These are phyloP conservation scores for Rubus idaeus DNA, from an alignment of 306 rosid species.

Conservation along the genomic window DNA sequence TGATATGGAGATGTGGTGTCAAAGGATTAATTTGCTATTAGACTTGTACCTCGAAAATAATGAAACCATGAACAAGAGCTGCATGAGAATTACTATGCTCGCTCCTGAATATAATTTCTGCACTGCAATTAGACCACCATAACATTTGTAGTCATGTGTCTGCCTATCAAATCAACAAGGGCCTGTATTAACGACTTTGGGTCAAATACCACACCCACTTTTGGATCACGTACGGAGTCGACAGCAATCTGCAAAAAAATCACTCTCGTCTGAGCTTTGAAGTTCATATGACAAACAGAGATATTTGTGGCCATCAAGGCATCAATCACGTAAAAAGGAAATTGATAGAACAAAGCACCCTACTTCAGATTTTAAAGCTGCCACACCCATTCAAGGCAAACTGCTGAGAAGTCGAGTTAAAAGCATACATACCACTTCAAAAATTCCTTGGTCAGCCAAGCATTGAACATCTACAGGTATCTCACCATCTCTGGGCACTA, in stretches of 20 bases:
- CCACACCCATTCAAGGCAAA: background rate
- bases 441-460: slow-evolving; percentile 74
- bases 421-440: slow-evolving; percentile 67
- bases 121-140: slow-evolving; percentile 22
- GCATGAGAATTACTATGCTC: slow-evolving; percentile 16
- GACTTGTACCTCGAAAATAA: slow-evolving; percentile 27
- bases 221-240: slow-evolving; percentile 66
- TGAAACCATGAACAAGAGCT: slow-evolving; percentile 22
- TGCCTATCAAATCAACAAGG: slow-evolving; percentile 54
- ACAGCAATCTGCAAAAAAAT: slow-evolving; percentile 59
- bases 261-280: slow-evolving; percentile 11
- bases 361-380: background rate
- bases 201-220: slow-evolving; percentile 73
- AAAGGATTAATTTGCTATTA: slow-evolving; percentile 8
- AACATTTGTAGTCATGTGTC: slow-evolving; percentile 36
- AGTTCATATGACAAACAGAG: background rate
- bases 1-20: background rate
- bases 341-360: background rate
- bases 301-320: background rate
- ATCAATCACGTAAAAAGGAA: background rate
- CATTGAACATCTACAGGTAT: slow-evolving; percentile 56
- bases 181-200: slow-evolving; percentile 70
- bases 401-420: slow-evolving; percentile 10
- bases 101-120: slow-evolving; percentile 21
- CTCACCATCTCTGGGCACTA: slow-evolving; percentile 72